Percentiles rank a stretch among this genome's conserved stretches.
These are phyloP conservation scores for Dactylorhiza incarnata DNA, from an alignment of 106 monocot species.

Conservation along the genomic window DNA sequence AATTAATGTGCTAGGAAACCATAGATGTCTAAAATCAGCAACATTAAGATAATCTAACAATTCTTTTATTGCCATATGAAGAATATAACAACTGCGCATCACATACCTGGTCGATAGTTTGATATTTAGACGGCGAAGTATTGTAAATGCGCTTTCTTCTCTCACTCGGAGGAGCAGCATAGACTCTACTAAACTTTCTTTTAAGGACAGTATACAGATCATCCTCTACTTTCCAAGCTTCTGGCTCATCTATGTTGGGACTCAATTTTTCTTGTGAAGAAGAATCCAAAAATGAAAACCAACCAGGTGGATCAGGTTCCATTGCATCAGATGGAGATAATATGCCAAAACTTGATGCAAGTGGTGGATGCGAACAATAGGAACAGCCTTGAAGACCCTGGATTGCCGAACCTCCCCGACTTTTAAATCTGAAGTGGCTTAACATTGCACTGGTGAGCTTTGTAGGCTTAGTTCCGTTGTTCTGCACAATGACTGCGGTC, in stretches of 20 bases:
- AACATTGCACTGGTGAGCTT: constrained; percentile 59
- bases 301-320: constrained; percentile 31
- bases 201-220: constrained; percentile 44
- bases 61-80: neutral
- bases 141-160: constrained; percentile 66
- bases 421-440: constrained; percentile 69
- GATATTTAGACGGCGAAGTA: constrained; percentile 71
- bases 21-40: neutral
- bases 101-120: constrained; percentile 74
- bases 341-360: constrained; percentile 43
- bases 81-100: neutral
- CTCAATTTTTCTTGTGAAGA: constrained; percentile 5
- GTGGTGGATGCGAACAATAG: constrained; percentile 57
- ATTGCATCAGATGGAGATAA: constrained; percentile 69
- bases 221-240: constrained; percentile 54
- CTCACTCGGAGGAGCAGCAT: constrained; percentile 64
- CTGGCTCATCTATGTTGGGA: neutral
- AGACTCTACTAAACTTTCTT: constrained; percentile 65
- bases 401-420: constrained; percentile 40
- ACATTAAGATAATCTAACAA: neutral
- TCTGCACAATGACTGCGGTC: constrained; percentile 72
- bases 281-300: constrained; percentile 22
- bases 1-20: too few relatives aligned
- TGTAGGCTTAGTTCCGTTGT: constrained; percentile 44
- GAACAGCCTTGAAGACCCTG: constrained; percentile 72